These are phyloP conservation scores for Talaromyces sp. DNA, from an alignment of 2,329 filamentous ascomycete genomes.

Conservation along the genomic window DNA sequence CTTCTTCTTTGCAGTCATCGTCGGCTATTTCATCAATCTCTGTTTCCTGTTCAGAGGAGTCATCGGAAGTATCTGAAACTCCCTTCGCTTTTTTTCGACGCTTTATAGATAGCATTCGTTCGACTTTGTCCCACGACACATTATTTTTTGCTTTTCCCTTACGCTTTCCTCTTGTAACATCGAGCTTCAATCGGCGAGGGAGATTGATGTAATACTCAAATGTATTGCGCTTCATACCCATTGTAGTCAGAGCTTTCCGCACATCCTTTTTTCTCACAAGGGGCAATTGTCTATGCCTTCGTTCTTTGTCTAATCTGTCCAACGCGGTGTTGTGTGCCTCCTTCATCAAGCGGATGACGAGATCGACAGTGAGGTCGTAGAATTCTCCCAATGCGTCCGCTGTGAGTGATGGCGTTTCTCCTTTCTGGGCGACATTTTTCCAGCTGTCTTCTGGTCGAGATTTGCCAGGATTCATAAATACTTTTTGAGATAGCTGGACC, in stretches of 20 bases:
- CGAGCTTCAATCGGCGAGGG: constrained; percentile 52
- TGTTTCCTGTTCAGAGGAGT: constrained; percentile 11
- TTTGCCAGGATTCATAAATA: constrained; percentile 72
- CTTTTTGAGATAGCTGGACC: constrained; percentile 59
- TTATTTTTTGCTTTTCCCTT: constrained; percentile 20
- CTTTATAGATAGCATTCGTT: constrained; percentile 34
- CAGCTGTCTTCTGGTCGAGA: constrained; percentile 63
- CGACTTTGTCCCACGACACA: constrained; percentile 44
- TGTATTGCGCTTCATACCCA: constrained; percentile 49
- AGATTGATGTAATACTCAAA: constrained; percentile 52
- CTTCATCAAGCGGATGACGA: constrained; percentile 69
- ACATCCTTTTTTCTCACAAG: constrained; percentile 35
- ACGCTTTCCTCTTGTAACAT: constrained; percentile 42
- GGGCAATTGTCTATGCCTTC: background rate
- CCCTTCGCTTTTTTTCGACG: background rate
- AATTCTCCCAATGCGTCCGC: constrained; percentile 75
- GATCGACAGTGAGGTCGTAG: constrained; percentile 61
- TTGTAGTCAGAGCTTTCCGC: constrained; percentile 40
- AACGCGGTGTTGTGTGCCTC: constrained; percentile 63
- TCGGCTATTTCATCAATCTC: constrained; percentile 18
- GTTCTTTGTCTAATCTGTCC: constrained; percentile 7
- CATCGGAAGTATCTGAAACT: background rate
- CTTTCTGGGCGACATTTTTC: constrained; percentile 54
- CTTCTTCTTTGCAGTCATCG: constrained; percentile 5
- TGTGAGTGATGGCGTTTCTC: constrained; percentile 64